Percentiles rank a stretch among this genome's conserved stretches.
Evolutionary conservation across 1,139 yeast species (phyloP).

Genomic region (Yamadazyma kanchanaburiensis): DNA sequence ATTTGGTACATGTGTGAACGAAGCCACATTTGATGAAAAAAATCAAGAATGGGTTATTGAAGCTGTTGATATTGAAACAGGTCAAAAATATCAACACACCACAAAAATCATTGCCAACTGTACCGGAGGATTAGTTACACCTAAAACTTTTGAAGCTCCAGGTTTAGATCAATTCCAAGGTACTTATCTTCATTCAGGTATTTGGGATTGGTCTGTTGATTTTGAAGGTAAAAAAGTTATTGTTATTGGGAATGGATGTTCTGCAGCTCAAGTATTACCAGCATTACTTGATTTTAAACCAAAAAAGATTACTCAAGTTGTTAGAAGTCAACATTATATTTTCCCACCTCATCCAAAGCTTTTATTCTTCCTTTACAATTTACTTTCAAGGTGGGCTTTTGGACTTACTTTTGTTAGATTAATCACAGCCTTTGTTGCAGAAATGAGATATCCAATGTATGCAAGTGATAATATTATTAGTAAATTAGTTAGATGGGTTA

Average conservation of each 20-base stretch:
- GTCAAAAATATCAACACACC: constrained; percentile 24
- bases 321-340: constrained; percentile 37
- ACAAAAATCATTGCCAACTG: constrained; percentile 31
- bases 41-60: constrained; percentile 35
- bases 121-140: constrained; percentile 39
- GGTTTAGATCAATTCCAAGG: constrained; percentile 46
- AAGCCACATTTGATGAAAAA: constrained; percentile 28
- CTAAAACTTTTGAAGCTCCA: constrained; percentile 24
- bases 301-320: constrained; percentile 29
- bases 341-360: constrained; percentile 35
- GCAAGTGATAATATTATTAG: constrained; percentile 28
- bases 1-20: constrained; percentile 27
- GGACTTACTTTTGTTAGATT: constrained; percentile 28
- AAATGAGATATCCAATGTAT: constrained; percentile 34
- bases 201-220: constrained; percentile 42
- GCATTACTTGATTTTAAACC: constrained; percentile 29
- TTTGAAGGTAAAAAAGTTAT: constrained; percentile 33
- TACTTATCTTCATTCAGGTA: constrained; percentile 44
- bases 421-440: constrained; percentile 28
- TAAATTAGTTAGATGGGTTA: constrained; percentile 23
- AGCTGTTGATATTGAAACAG: constrained; percentile 32
- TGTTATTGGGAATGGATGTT: constrained; percentile 44
- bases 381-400: constrained; percentile 17
- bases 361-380: constrained; percentile 20
- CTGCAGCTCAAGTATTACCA: constrained; percentile 42